Percentiles rank a stretch among this genome's conserved stretches.
Conservation (phyloP, 352 stramenopile genomes). For the Pythium plurisporium region DNA sequence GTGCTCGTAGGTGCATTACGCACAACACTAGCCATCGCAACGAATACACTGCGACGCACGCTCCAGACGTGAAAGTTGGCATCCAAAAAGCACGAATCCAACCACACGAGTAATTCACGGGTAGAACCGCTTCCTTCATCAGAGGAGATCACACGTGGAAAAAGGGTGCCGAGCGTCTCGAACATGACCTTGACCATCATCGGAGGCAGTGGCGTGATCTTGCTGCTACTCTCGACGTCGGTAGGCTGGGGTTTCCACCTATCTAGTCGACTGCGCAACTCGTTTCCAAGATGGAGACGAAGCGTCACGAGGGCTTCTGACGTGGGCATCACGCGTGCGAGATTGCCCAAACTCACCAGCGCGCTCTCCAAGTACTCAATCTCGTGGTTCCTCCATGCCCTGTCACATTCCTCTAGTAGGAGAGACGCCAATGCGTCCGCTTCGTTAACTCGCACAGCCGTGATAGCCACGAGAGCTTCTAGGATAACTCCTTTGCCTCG, state of each 20-base stretch:
- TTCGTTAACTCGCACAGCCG: constrained; percentile 23
- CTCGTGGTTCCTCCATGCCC: constrained; percentile 58
- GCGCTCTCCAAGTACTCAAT: constrained; percentile 69
- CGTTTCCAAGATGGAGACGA: constrained; percentile 32
- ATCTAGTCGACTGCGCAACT: constrained; percentile 32
- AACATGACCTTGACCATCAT: constrained; percentile 75
- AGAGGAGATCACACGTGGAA: background rate
- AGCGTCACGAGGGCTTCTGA: constrained; percentile 14
- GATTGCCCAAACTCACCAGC: constrained; percentile 43
- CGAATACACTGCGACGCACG: constrained; percentile 54
- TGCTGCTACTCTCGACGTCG: background rate
- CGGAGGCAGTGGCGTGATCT: constrained; percentile 37
- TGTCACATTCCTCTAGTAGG: constrained; percentile 54
- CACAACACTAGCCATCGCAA: constrained; percentile 32
- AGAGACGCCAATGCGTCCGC: constrained; percentile 30
- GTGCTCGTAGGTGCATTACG: constrained; percentile 19
- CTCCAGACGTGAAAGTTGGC: constrained; percentile 60
- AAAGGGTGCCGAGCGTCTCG: constrained; percentile 44
- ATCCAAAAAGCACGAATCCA: constrained; percentile 34
- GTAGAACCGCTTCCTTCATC: background rate
- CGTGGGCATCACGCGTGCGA: constrained; percentile 33
- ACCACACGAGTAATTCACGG: constrained; percentile 41
- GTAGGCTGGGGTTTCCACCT: constrained; percentile 12
- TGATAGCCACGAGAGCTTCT: constrained; percentile 60
- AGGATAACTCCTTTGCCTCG: constrained; percentile 70